phyloP scores from a whole-genome alignment of 768 basidiomycete species.

The Clathrus columnatus region DNA sequence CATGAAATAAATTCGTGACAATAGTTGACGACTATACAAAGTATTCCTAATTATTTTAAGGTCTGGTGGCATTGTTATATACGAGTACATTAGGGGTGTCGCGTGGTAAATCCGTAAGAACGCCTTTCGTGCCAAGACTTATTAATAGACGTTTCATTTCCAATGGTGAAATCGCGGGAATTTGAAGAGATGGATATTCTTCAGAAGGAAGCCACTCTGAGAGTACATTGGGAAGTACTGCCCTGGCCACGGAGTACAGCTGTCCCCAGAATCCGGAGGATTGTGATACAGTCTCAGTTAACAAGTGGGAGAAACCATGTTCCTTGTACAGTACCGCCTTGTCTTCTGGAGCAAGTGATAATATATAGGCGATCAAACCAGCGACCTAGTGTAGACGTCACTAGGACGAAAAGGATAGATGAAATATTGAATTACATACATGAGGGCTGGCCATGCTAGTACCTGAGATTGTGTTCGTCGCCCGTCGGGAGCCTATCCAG shows the following conservation, averaged over 20 bases:
- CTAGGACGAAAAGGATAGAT: neutral
- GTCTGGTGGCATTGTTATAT: constrained; percentile 69
- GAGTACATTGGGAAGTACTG: neutral
- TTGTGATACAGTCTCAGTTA: neutral
- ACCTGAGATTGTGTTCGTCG: constrained; percentile 75
- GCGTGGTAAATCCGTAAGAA: constrained; percentile 42
- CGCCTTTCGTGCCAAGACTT: constrained; percentile 42
- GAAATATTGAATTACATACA: constrained; percentile 22
- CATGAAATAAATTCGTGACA: neutral
- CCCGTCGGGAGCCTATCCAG: constrained; percentile 53
- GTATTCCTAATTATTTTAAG: neutral
- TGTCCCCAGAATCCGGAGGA: neutral
- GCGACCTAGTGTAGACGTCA: constrained; percentile 34
- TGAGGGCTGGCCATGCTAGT: constrained; percentile 96
- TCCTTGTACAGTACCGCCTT: neutral
- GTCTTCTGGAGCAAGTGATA: constrained; percentile 23
- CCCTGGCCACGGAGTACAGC: neutral
- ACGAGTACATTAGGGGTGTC: constrained; percentile 64
- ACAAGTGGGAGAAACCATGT: neutral
- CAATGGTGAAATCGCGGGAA: constrained; percentile 42
- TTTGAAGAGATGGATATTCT: constrained; percentile 4
- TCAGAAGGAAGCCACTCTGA: neutral
- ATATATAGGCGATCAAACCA: constrained; percentile 84
- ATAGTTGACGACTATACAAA: no score
- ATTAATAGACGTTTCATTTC: constrained; percentile 74